Percentiles rank a stretch among this genome's conserved stretches.
phyloP scores from a whole-genome alignment of 805 yeast genomes.

The Kazachstania viticola region DNA sequence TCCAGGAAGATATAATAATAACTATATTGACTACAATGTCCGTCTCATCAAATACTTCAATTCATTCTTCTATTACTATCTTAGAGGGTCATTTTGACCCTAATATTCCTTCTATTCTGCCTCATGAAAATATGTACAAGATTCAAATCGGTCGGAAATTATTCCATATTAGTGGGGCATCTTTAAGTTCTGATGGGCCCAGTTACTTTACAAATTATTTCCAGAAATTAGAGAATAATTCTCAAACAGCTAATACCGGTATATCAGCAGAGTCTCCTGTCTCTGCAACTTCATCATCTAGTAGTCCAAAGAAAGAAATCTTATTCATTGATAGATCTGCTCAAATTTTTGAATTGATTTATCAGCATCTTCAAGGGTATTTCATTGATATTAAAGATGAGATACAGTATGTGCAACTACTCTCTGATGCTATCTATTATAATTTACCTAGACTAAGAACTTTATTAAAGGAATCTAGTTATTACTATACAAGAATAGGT shows the following conservation, averaged over 20 bases:
- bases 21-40: too few relatives aligned
- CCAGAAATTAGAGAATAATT: slow-evolving; percentile 4
- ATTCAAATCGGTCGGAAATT: slow-evolving; percentile 57
- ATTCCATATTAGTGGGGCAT: slow-evolving; percentile 61
- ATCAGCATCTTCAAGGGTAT: slow-evolving; percentile 73
- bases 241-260: neutral
- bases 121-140: slow-evolving; percentile 57
- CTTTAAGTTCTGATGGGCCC: slow-evolving; percentile 77
- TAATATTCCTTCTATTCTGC: slow-evolving; percentile 30
- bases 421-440: slow-evolving; percentile 64
- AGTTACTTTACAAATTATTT: slow-evolving; percentile 77
- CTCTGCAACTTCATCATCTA: neutral
- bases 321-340: slow-evolving; percentile 70
- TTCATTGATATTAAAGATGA: slow-evolving; percentile 49
- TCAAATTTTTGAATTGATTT: slow-evolving; percentile 51
- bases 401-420: slow-evolving; percentile 47
- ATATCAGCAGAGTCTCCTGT: neutral
- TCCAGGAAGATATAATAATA: too few relatives aligned
- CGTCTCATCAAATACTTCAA: too few relatives aligned
- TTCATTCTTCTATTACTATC: slow-evolving; percentile 2
- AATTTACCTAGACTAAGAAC: slow-evolving; percentile 45
- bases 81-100: slow-evolving; percentile 10
- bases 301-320: slow-evolving; percentile 15
- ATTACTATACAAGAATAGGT: slow-evolving; percentile 47
- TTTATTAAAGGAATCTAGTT: slow-evolving; percentile 40